Base-by-base conservation (phyloP, 1,139 yeast species). In the Taphrina flavorubra region DNA sequence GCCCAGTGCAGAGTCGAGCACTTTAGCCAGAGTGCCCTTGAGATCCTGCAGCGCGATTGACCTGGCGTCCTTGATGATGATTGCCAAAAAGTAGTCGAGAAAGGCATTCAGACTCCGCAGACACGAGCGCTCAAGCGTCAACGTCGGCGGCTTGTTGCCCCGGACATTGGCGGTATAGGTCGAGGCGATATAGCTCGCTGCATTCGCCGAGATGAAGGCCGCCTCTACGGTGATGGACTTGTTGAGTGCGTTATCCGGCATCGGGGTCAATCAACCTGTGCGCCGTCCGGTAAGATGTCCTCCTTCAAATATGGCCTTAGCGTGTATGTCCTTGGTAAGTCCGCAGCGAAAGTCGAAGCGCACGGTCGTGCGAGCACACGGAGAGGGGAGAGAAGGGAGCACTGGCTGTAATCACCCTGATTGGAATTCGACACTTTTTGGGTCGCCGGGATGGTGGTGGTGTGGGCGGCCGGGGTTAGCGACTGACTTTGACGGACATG, bases 1-100 rank as follows among this genome's bases (percentile, higher is more conserved):
- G 6, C 70, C 72, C 18, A 71, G 65, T 44, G 69, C 72, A 14
- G 68, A 60, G 18, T 68, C 69, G 42, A 71, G 55, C 25, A 69
- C 58, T n/a, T 42, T 63, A 16, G 55, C 59, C 16, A 71, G 64
- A 4, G 70, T 64, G 39, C 55, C 60, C 44, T 69, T 67, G 39
- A 71, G 65, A 6, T 68, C 39, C 39, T 57, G 62, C 7, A 70
- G 56, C 10, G 16, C 49, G 37, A 68, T 44, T 20, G 71, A 69
- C 18, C 68, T 39, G n/a, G 72, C 71, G 25, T 69, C 67, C 34
- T 53, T 46, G 61, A 71, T 53, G 37, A 71, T 57, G 47, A 57
- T 36, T 8, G 69, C 65, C 20, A 71, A 47, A 31, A 71, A 59
- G 36, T 70, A 61, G 53, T 71, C 72, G 42, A 71, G 67, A 39